Conservation (phyloP, 441 rosid species). For the Kokia cookei region DNA sequence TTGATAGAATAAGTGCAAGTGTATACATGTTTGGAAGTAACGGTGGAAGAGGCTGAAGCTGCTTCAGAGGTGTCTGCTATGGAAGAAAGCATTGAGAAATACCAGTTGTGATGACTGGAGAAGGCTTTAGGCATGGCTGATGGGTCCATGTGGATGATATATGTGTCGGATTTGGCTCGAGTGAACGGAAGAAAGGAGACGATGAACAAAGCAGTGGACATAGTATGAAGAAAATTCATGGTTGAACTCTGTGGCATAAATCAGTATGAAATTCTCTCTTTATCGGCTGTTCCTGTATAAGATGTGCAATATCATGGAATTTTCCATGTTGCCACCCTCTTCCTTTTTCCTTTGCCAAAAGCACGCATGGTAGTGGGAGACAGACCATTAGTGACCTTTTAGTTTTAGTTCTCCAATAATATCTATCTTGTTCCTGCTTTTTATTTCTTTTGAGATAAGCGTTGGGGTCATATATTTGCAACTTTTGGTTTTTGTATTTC, state of each 20-base stretch:
- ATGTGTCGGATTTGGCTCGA: slow-evolving; percentile 19
- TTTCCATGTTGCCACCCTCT: background rate
- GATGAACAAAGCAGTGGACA: background rate
- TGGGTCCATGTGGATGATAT: slow-evolving; percentile 55
- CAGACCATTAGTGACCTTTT: background rate
- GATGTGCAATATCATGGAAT: background rate
- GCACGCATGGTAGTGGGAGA: background rate
- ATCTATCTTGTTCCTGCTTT: too few relatives aligned
- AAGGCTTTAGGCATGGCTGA: slow-evolving; percentile 52
- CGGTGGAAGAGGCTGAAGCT: background rate
- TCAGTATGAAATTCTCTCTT: background rate
- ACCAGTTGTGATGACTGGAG: slow-evolving; percentile 7
- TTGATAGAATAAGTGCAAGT: slow-evolving; percentile 12
- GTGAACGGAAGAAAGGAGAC: background rate
- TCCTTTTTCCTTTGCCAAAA: background rate
- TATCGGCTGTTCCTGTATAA: too few relatives aligned
- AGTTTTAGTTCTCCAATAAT: too few relatives aligned
- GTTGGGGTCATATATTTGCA: background rate
- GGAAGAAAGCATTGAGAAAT: background rate
- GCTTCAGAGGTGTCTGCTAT: background rate
- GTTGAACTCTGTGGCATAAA: background rate
- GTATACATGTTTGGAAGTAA: background rate
- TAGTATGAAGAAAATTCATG: background rate
- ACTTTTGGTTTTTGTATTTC: background rate
- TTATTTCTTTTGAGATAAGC: too few relatives aligned